Evolutionary conservation across 1,139 yeast genomes (phyloP).

Genomic region (Meyerozyma carpophila): DNA sequence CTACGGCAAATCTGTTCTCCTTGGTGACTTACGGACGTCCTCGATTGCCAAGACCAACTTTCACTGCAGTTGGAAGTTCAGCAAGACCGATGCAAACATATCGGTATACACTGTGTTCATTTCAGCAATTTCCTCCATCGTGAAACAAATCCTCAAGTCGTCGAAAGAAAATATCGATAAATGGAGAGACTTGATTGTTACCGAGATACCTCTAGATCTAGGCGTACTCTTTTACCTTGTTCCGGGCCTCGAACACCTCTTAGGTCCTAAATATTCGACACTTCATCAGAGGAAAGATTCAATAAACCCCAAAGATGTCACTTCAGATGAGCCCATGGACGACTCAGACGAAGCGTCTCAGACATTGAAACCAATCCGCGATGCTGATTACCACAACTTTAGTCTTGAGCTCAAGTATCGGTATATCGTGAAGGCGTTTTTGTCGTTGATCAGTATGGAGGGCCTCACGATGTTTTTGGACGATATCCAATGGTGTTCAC

Average conservation of each 20-base stretch:
- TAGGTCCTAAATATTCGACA: constrained; percentile 39
- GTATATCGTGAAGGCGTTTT: constrained; percentile 38
- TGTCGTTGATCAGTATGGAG: constrained; percentile 35
- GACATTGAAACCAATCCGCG: not conserved
- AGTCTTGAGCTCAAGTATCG: constrained; percentile 38
- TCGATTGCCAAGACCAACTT: constrained; percentile 33
- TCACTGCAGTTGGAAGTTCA: constrained; percentile 40
- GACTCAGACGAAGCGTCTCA: constrained; percentile 4
- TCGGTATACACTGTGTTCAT: constrained; percentile 23
- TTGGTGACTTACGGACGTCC: constrained; percentile 35
- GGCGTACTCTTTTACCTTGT: constrained; percentile 36
- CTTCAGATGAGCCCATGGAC: constrained; percentile 17
- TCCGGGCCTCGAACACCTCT: constrained; percentile 41
- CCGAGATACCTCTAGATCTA: constrained; percentile 39
- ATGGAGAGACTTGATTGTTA: constrained; percentile 40
- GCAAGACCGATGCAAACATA: constrained; percentile 23
- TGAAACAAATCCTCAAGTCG: constrained; percentile 40
- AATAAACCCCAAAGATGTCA: not conserved
- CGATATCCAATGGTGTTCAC: constrained; percentile 43
- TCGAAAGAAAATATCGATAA: constrained; percentile 29
- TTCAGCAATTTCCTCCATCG: constrained; percentile 33
- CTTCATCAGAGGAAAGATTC: constrained; percentile 9
- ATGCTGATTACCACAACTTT: constrained; percentile 15
- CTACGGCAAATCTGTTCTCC: constrained; percentile 41
- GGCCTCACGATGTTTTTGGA: constrained; percentile 46